Base-by-base conservation (phyloP, 73 alveolate genomes). In the Tetrahymena malaccensis region DNA sequence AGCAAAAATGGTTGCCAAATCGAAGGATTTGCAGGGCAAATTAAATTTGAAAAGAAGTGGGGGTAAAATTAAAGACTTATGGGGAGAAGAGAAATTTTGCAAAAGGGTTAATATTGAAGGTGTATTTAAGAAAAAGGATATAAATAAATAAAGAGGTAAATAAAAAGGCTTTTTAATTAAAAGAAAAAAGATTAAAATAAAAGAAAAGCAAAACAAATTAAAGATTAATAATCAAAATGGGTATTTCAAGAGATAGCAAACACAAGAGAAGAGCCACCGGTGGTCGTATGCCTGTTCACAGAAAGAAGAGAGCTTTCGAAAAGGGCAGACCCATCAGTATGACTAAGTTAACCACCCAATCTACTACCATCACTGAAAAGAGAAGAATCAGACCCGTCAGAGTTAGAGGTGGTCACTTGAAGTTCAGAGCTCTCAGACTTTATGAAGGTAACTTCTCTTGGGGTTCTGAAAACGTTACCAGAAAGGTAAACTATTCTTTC, bases 271-370 rank as follows among this genome's bases (percentile, higher is more conserved):
- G 99, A 97, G 98, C 97, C 94, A 98, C 99, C 40, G 99, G 99
- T 34, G 99, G 99, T 27, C 98, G 99, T 93, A 98, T 99, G 99
- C 99, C 99, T 96, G 97, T 99, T 96, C 99, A 99, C 98, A 94
- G 97, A 98, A 99, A 99, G 99, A 99, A 99, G 98, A 98, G 99
- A 95, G 98, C 97, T 98, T 99, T 95, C 97, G 99, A 98, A 96
- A 96, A 98, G 98, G 99, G 99, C 89, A 98, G 99, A 95, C 98
- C 97, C 38, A 97, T 99, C 25, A 98, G 99, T 34, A 95, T 97
- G 96, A 98, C 99, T 98, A 98, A 98, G 98, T 84, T 97, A 93
- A 58, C 89, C 89, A 70, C 89, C 37, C 37, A 70, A 70, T 70
- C 89, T 31, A 70, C 89, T 31, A 70, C 89, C 89, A 70, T 85